Percentiles rank a stretch among this genome's conserved stretches.
Conservation (phyloP, 2,329 filamentous ascomycete species). For the Xylariales sp. region DNA sequence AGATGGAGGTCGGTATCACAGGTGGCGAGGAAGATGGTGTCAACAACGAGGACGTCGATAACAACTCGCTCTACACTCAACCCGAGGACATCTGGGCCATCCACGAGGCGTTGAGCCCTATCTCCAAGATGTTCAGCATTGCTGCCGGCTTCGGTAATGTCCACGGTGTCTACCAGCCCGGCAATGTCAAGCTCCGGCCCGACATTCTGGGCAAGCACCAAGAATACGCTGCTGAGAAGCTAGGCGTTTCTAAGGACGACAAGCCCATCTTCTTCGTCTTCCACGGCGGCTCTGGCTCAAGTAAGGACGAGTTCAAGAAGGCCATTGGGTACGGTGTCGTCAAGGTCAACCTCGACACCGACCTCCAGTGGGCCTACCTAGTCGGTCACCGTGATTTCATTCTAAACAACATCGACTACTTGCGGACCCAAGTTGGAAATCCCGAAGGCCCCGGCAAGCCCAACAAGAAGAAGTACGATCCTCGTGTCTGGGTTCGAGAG, state of each 20-base stretch:
- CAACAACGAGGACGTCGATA: constrained; percentile 98
- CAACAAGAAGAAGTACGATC: constrained; percentile 96
- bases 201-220: constrained; percentile 98
- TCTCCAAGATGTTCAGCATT: constrained; percentile 97
- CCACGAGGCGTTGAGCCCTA: constrained; percentile 84
- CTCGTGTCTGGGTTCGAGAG: constrained; percentile 94
- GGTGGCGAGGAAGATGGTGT: constrained; percentile 98
- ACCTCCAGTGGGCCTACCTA: constrained; percentile 96
- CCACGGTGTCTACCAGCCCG: constrained; percentile 98
- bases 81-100: constrained; percentile 95
- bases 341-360: constrained; percentile 99
- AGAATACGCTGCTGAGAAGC: constrained; percentile 86
- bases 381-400: constrained; percentile 94
- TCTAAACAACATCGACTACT: constrained; percentile 93
- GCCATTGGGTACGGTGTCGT: constrained; percentile 94
- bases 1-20: constrained; percentile 91
- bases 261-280: constrained; percentile 99
- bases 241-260: constrained; percentile 70
- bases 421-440: constrained; percentile 89
- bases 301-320: constrained; percentile 88
- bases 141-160: constrained; percentile 99
- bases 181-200: constrained; percentile 96
- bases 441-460: constrained; percentile 96
- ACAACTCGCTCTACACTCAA: constrained; percentile 95
- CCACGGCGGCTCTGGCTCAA: constrained; percentile 95